These are phyloP conservation scores for Pichia sorboxylosa DNA, from an alignment of 1,139 yeast species.

Conservation along the genomic window DNA sequence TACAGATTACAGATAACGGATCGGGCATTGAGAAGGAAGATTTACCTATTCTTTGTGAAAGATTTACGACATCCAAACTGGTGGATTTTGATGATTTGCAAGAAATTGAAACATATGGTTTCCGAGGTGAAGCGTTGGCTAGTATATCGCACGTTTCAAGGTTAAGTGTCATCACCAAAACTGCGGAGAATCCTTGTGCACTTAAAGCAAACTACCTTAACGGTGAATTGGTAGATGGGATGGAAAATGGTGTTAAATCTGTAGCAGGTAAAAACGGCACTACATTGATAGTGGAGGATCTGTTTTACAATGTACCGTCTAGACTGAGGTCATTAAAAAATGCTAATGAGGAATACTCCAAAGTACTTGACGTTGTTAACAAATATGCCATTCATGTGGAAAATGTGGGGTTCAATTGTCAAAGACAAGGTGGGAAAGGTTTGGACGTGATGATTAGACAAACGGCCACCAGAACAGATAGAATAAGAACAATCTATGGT, in stretches of 20 bases:
- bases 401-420: constrained; percentile 66
- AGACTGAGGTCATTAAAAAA: constrained; percentile 57
- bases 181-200: constrained; percentile 51
- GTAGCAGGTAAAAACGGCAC: constrained; percentile 87
- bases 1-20: constrained; percentile 47
- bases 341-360: constrained; percentile 62
- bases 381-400: constrained; percentile 69
- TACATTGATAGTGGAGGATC: constrained; percentile 71
- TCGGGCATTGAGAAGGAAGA: constrained; percentile 37
- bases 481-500: constrained; percentile 69
- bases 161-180: constrained; percentile 70
- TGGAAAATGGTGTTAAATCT: constrained; percentile 48
- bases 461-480: constrained; percentile 38
- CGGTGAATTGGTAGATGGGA: constrained; percentile 38
- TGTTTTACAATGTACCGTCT: constrained; percentile 82
- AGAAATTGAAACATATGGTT: constrained; percentile 44
- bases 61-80: constrained; percentile 48
- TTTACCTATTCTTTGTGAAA: constrained; percentile 37
- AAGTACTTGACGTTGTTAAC: constrained; percentile 73
- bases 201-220: constrained; percentile 51
- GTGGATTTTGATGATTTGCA: constrained; percentile 37
- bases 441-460: constrained; percentile 46
- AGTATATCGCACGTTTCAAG: constrained; percentile 52
- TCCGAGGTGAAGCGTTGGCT: constrained; percentile 51
- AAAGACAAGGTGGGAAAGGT: constrained; percentile 32